Base-by-base conservation (phyloP, 148 eudicot species). In the Cornus kousa region DNA sequence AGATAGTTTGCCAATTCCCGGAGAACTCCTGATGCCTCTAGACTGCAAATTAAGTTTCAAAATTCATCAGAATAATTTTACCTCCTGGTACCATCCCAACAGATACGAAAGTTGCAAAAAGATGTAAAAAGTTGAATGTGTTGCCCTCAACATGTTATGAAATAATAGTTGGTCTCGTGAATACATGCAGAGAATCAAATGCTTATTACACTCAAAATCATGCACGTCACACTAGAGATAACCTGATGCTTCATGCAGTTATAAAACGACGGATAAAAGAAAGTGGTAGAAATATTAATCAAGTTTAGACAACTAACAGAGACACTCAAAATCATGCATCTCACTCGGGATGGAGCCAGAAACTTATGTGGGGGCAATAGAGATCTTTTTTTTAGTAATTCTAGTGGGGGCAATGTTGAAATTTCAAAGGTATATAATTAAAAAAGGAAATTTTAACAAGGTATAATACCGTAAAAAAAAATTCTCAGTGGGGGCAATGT, bases 11-110 rank as follows among this genome's bases (percentile, higher is more conserved):
- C 99, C 83, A 93, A 48, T 84, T 92, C 97, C 67, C 99, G 87
- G 77, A 96, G 90, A 84, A 96, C 74, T 31, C 98, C 99, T 57
- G 99, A 97, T 75, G 99, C 87, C 84, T 96, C 99, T 88, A 96
- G 83, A 91, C 98, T 92, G 74, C 46, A 67, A 22, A 72, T 81
- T 24, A 76, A 8, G 46, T 50, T 19, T 37, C 75, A 62, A 37
- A 31, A 80, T 5, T 82, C 23, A 40, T 55, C 67, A 50, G 72
- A 60, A 24, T 22, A 53, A 53, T 3, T 53, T 53, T 53, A 53
- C 59, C 59, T 53, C 59, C 59, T 14, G 16, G 2, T 53, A 16
- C 59, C 59, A 12, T 50, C 59, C 17, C 5, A 53, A 53, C 5
- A 53, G 16, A 53, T 1, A 0, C 0, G 7, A 11, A 11, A 53